Percentiles rank a stretch among this genome's conserved stretches.
Conservation (phyloP, 2,329 filamentous ascomycete genomes). For the Aspergillus phoenicis region DNA sequence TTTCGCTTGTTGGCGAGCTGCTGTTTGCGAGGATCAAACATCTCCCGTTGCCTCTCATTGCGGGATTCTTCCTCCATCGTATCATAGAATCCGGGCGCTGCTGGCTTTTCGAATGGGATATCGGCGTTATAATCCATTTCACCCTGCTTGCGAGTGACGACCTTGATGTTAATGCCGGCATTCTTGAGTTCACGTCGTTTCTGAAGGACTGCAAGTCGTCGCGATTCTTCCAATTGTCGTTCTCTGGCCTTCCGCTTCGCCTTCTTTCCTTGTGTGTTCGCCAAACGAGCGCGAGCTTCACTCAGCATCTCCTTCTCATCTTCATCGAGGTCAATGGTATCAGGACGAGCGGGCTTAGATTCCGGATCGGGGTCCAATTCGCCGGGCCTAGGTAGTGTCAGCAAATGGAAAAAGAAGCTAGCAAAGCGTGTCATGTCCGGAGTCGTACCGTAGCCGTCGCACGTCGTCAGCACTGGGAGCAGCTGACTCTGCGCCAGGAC, state of each 20-base stretch:
- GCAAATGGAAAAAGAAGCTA: slow-evolving; percentile 14
- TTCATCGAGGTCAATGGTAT: slow-evolving; percentile 97
- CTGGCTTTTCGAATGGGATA: slow-evolving; percentile 94
- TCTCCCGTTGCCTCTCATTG: slow-evolving; percentile 82
- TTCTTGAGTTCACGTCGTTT: slow-evolving; percentile 97
- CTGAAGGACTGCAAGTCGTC: slow-evolving; percentile 84
- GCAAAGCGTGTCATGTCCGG: background rate
- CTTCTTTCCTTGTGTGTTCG: slow-evolving; percentile 98
- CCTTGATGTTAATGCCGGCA: slow-evolving; percentile 97
- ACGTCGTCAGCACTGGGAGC: slow-evolving; percentile 94
- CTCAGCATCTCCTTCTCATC: slow-evolving; percentile 99
- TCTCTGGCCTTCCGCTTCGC: slow-evolving; percentile 97
- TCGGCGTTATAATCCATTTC: slow-evolving; percentile 99
- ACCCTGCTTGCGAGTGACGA: slow-evolving; percentile 85
- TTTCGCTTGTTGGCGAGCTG: slow-evolving; percentile 91
- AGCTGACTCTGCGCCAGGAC: slow-evolving; percentile 78
- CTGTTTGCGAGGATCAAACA: slow-evolving; percentile 90
- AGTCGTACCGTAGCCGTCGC: slow-evolving; percentile 66
- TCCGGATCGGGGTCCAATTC: slow-evolving; percentile 98
- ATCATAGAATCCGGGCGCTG: slow-evolving; percentile 88
- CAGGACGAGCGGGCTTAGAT: slow-evolving; percentile 89
- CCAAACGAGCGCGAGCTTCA: slow-evolving; percentile 91
- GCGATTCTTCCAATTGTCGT: slow-evolving; percentile 90
- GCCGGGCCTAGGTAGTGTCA: slow-evolving; percentile 62
- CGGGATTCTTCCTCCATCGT: slow-evolving; percentile 76